A percentile compares a stretch with the other conserved stretches of the same genome.
Evolutionary conservation across 176 grass and related monocot genomes (phyloP).

Genomic region (Triticum timopheevii): DNA sequence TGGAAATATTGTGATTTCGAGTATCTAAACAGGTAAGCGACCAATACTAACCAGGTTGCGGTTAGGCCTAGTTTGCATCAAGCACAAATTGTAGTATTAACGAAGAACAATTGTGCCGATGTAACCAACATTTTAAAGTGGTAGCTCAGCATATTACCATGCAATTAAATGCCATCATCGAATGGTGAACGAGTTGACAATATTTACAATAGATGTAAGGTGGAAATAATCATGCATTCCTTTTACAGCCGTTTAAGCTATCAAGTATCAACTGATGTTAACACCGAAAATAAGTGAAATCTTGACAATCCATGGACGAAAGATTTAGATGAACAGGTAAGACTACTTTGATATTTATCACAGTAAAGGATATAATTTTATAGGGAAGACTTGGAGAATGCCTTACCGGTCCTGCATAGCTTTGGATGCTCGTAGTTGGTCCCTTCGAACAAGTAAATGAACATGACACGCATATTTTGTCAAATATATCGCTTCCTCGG

Average conservation of each 20-base stretch:
- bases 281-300: constrained; percentile 18
- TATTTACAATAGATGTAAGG: background rate
- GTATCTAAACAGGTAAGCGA: constrained; percentile 9
- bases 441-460: constrained; percentile 85
- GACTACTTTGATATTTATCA: background rate
- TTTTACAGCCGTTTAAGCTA: background rate
- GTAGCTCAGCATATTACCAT: background rate
- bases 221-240: background rate
- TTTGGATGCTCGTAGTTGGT: constrained; percentile 80
- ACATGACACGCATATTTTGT: constrained; percentile 97
- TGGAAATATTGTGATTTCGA: constrained; percentile 1
- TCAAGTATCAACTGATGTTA: background rate
- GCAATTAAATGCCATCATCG: constrained; percentile 8
- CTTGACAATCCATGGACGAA: background rate
- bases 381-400: background rate
- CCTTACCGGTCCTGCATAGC: constrained; percentile 98
- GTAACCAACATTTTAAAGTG: background rate
- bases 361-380: background rate
- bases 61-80: constrained; percentile 5
- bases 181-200: background rate
- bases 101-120: constrained; percentile 1
- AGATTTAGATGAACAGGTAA: constrained; percentile 20
- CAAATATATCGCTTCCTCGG: constrained; percentile 93
- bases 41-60: background rate
- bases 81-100: background rate